A percentile compares a stretch with the other conserved stretches of the same genome.
These are phyloP conservation scores for Lasiosphaeris hirsuta DNA, from an alignment of 495 filamentous ascomycete genomes.

Conservation along the genomic window DNA sequence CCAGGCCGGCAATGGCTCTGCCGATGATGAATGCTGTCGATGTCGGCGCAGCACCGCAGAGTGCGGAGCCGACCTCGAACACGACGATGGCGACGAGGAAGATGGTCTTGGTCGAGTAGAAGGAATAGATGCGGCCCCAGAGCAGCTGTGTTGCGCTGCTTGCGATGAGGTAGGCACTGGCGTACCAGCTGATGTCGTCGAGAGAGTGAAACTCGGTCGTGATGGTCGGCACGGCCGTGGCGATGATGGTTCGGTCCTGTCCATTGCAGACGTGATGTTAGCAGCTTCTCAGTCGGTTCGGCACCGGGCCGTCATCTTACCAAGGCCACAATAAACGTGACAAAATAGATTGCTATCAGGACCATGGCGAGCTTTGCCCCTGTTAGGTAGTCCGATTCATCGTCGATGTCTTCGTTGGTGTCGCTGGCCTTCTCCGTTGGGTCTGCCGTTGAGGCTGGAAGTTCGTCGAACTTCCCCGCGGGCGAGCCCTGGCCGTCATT, in stretches of 20 bases:
- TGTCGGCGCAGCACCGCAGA: slow-evolving; percentile 45
- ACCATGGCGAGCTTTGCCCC: no score
- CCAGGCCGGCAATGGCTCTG: slow-evolving; percentile 44
- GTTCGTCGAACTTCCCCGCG: no score
- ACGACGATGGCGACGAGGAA: slow-evolving; percentile 38
- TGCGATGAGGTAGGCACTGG: slow-evolving; percentile 48
- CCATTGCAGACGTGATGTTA: slow-evolving; percentile 19
- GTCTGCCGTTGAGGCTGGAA: no score
- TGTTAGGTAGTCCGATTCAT: no score
- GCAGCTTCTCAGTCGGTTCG: no score
- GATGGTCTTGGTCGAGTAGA: slow-evolving; percentile 41
- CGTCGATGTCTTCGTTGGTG: no score
- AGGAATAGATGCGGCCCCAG: slow-evolving; percentile 47
- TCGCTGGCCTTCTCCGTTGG: no score
- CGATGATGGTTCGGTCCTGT: slow-evolving; percentile 36
- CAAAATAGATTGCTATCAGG: no score
- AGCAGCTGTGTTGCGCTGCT: slow-evolving; percentile 44
- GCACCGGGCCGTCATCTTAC: no score
- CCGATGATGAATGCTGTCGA: slow-evolving; percentile 48
- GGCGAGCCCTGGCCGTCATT: no score
- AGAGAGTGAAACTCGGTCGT: slow-evolving; percentile 31
- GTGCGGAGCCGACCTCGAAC: slow-evolving; percentile 43
- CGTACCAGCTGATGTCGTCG: slow-evolving; percentile 48
- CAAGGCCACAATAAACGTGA: no score
- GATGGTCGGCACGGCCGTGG: slow-evolving; percentile 47